Conservation (phyloP, 2,329 filamentous ascomycete species). For the Clonostachys sp. region DNA sequence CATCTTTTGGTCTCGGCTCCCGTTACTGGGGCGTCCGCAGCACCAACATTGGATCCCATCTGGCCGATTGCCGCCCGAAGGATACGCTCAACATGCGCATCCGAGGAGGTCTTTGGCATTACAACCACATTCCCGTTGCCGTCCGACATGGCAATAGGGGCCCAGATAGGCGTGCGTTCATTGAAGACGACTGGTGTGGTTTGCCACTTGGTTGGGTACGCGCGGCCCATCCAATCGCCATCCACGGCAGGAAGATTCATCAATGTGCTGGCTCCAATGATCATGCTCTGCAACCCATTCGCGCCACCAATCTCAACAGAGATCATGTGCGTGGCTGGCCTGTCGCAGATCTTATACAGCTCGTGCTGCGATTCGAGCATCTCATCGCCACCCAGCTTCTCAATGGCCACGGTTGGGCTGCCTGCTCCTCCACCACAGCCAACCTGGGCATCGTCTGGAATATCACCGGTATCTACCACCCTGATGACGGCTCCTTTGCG, state of each 20-base stretch:
- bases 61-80: constrained; percentile 46
- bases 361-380: constrained; percentile 44
- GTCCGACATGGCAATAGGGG: constrained; percentile 41
- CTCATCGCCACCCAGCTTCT: constrained; percentile 55
- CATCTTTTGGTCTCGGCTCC: constrained; percentile 44
- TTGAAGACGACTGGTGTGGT: constrained; percentile 48
- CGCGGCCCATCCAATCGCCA: constrained; percentile 53
- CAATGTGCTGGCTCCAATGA: constrained; percentile 47
- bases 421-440: constrained; percentile 54
- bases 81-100: constrained; percentile 40
- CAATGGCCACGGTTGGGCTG: constrained; percentile 55
- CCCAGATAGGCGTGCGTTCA: constrained; percentile 37
- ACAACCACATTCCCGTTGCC: constrained; percentile 45
- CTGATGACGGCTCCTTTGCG: constrained; percentile 42
- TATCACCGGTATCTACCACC: constrained; percentile 44
- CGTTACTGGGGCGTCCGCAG: constrained; percentile 41
- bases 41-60: constrained; percentile 49
- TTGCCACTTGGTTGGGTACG: constrained; percentile 51
- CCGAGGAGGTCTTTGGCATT: constrained; percentile 42
- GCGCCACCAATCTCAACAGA: constrained; percentile 63
- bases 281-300: constrained; percentile 56
- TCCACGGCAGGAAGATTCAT: constrained; percentile 48
- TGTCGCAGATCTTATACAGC: constrained; percentile 44
- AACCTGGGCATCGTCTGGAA: constrained; percentile 45
- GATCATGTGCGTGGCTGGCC: constrained; percentile 50